Conservation (phyloP, 768 basidiomycete species). For the Suillus sp. region DNA sequence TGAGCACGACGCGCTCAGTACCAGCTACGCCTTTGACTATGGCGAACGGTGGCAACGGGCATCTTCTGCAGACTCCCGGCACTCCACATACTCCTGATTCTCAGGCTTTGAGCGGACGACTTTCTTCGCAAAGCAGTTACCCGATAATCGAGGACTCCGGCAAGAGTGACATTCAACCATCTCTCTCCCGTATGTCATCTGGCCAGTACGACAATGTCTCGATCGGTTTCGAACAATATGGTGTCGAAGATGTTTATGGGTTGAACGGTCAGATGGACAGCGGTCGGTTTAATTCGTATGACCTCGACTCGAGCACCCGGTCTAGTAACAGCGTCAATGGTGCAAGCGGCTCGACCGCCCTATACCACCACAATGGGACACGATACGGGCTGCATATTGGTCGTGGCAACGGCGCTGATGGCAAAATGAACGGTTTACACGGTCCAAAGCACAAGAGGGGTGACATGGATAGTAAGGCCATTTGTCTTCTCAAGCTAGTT, state of each 20-base stretch:
- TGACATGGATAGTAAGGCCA: slow-evolving; percentile 84
- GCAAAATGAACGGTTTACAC: slow-evolving; percentile 88
- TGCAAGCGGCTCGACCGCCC: slow-evolving; percentile 66
- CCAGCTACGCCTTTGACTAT: slow-evolving; percentile 76
- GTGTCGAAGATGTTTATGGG: slow-evolving; percentile 53
- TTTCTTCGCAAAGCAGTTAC: slow-evolving; percentile 48
- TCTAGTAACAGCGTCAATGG: slow-evolving; percentile 36
- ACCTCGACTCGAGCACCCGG: slow-evolving; percentile 52
- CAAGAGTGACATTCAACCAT: slow-evolving; percentile 65
- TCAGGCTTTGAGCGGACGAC: slow-evolving; percentile 63
- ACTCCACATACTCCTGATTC: slow-evolving; percentile 64
- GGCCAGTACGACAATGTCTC: slow-evolving; percentile 55
- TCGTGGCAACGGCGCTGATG: slow-evolving; percentile 57
- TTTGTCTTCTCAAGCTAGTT: slow-evolving; percentile 22
- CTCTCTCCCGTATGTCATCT: slow-evolving; percentile 67
- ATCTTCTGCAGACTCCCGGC: slow-evolving; percentile 64
- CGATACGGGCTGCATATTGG: slow-evolving; percentile 74
- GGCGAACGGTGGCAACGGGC: slow-evolving; percentile 45
- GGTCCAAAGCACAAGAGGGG: slow-evolving; percentile 95
- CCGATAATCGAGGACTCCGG: slow-evolving; percentile 53
- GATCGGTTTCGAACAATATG: slow-evolving; percentile 51
- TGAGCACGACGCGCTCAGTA: slow-evolving; percentile 72
- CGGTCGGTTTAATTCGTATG: slow-evolving; percentile 58
- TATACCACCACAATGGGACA: slow-evolving; percentile 76
- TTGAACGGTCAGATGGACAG: slow-evolving; percentile 52